These are phyloP conservation scores for Cocos nucifera DNA, from an alignment of 176 grass and related monocot genomes.

Conservation along the genomic window DNA sequence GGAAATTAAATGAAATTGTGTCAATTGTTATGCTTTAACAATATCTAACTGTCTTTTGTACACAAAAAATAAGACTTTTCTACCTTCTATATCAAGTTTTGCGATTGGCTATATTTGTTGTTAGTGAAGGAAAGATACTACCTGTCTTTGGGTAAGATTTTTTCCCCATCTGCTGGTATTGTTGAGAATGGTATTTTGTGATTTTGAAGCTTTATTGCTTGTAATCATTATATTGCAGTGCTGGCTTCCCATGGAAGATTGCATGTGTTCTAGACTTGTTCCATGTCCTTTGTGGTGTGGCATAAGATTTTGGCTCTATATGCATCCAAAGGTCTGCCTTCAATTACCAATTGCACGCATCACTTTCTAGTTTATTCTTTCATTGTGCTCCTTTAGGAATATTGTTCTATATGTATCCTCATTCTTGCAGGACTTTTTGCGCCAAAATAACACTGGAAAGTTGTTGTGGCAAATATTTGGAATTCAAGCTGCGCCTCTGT, in stretches of 20 bases:
- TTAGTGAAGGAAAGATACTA: no score
- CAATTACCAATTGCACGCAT: background rate
- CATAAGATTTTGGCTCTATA: conserved; percentile 84
- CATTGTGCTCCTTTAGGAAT: background rate
- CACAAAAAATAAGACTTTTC: no score
- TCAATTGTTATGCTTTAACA: no score
- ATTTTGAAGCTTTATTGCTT: background rate
- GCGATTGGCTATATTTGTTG: no score
- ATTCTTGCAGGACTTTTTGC: conserved; percentile 69
- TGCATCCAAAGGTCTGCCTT: conserved; percentile 81
- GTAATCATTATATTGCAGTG: conserved; percentile 37
- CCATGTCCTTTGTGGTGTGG: conserved; percentile 47
- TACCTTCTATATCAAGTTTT: no score
- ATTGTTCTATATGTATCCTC: conserved; percentile 8
- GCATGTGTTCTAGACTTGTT: conserved; percentile 58
- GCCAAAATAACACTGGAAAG: conserved; percentile 95
- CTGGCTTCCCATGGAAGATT: conserved; percentile 83
- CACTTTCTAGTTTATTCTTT: background rate
- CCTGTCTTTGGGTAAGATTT: no score
- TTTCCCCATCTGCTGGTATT: background rate
- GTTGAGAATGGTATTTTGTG: background rate
- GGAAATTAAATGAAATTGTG: no score
- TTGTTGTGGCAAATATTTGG: conserved; percentile 91
- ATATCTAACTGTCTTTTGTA: no score
- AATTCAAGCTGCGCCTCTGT: conserved; percentile 50